phyloP scores from a whole-genome alignment of 345 rosid species.

The Tarenaya hassleriana region DNA sequence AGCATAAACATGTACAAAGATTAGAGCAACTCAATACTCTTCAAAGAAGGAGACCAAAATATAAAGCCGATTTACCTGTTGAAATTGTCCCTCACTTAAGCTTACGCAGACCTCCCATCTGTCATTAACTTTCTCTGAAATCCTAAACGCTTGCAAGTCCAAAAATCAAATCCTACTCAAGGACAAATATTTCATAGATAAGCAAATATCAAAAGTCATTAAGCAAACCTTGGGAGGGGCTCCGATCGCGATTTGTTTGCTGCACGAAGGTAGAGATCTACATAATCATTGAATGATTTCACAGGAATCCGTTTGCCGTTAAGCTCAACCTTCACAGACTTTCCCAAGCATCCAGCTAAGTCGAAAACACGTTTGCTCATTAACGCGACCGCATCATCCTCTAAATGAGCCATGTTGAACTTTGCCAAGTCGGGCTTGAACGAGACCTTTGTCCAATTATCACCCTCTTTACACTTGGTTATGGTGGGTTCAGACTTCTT shows the following conservation, averaged over 20 bases:
- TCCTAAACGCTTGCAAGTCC: conserved; percentile 34
- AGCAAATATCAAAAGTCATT: not conserved
- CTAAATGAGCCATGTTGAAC: conserved; percentile 71
- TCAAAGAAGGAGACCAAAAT: not conserved
- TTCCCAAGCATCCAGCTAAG: conserved; percentile 93
- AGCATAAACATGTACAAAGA: conserved; percentile 12
- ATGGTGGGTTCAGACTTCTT: conserved; percentile 68
- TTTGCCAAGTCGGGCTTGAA: conserved; percentile 80
- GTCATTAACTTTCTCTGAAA: conserved; percentile 58
- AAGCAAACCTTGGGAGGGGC: conserved; percentile 51
- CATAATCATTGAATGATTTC: conserved; percentile 71
- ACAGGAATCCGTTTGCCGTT: conserved; percentile 70
- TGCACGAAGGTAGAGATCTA: conserved; percentile 57
- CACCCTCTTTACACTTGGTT: conserved; percentile 56
- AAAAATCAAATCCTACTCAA: conserved; percentile 15
- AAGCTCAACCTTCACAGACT: conserved; percentile 80
- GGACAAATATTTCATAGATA: not conserved
- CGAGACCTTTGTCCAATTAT: conserved; percentile 91
- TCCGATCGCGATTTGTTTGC: conserved; percentile 32
- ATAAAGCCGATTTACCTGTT: conserved; percentile 50
- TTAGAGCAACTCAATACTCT: not conserved
- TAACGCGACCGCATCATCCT: conserved; percentile 85
- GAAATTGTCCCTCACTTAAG: conserved; percentile 90
- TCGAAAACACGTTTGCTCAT: conserved; percentile 91
- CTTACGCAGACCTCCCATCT: conserved; percentile 92